Evolutionary conservation across 208 protist genomes (phyloP), one percentile per base, ranked within the genome.

Genomic region (Ichthyophonus hoferi): DNA sequence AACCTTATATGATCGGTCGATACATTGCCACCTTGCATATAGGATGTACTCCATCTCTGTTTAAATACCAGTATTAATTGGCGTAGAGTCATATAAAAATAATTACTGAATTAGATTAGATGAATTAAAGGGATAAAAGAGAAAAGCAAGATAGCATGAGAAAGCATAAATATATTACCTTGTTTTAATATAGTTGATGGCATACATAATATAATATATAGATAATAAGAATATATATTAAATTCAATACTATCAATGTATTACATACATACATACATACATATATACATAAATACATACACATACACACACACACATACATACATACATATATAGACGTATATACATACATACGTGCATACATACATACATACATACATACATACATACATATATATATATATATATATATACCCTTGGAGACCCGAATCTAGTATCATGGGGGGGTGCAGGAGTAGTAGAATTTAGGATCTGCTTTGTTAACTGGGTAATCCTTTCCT

Each of bases 381-480:
- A 67, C 50, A 67, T n/a, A 7, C 50, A 67, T n/a, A 67, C 50
- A 67, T 24, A 7, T 24, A 67, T 67, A 24, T 67, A 24, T 7
- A 67, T 67, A n/a, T 67, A 24, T 24, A 67, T 24, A 7, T 24
- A 67, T 67, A 67, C 50, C 50, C 50, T 7, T 67, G 50, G 50
- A n/a, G n/a, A n/a, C n/a, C n/a, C n/a, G 50, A 67, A 7, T 7
- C 14, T 24, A 67, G 77, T 3, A n/a, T 81, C 12, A 81, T 2
- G 77, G 7, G 31, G 12, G 3, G 77, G 31, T 39, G 77, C 33
- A 14, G 12, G 33, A n/a, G 7, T 3, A 81, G 77, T 81, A 12
- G 77, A 81, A 39, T 14, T 39, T 81, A 81, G 77, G 34, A 81
- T 81, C 77, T 81, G 77, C 34, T 81, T 81, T 14, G 77, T 81